phyloP scores from a whole-genome alignment of 176 grass and related monocot species.

The Oryza brachyantha region DNA sequence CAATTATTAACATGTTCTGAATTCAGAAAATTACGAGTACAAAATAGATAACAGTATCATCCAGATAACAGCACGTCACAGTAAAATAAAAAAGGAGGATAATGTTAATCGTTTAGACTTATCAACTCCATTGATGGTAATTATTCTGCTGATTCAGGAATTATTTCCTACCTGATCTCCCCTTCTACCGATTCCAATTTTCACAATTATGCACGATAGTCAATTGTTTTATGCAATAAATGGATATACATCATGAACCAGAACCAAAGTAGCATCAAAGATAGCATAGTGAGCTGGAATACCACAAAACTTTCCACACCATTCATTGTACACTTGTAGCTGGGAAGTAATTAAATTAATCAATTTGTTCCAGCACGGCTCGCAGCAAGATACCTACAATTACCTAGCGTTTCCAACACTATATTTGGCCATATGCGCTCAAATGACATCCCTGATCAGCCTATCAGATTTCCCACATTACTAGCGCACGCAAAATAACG shows the following conservation, averaged over 20 bases:
- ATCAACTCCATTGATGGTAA: too few relatives aligned
- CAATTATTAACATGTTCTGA: neutral
- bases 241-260: neutral
- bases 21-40: neutral
- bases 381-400: constrained; percentile 8
- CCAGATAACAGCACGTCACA: too few relatives aligned
- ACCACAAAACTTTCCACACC: neutral
- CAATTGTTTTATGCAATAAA: neutral
- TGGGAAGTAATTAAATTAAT: neutral
- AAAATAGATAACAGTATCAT: neutral
- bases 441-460: neutral
- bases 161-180: neutral
- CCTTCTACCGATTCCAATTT: neutral
- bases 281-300: neutral
- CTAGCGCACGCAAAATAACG: neutral
- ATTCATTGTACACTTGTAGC: neutral
- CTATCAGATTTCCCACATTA: neutral
- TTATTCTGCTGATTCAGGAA: neutral
- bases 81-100: neutral
- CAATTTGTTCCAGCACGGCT: neutral
- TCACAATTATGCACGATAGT: neutral
- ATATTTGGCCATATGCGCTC: neutral
- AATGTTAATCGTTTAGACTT: too few relatives aligned
- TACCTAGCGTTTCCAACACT: neutral
- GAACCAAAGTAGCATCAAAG: neutral